phyloP scores from a whole-genome alignment of 805 yeast species.

The Lachancea nothofagi region DNA sequence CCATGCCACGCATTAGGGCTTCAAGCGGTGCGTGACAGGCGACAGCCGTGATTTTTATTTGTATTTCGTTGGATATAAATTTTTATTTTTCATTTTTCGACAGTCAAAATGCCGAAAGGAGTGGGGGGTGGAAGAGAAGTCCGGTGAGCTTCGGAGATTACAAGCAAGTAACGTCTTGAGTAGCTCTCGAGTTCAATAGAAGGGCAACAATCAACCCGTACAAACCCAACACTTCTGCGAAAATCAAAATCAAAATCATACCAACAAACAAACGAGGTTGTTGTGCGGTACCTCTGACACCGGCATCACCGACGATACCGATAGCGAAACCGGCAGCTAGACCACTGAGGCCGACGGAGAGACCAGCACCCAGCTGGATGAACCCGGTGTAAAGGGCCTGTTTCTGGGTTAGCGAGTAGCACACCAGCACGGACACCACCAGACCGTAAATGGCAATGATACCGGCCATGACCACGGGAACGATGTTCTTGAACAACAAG shows the following conservation, averaged over 20 bases:
- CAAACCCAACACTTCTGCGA: constrained; percentile 97
- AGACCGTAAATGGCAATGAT: constrained; percentile 97
- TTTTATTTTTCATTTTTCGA: too few relatives aligned
- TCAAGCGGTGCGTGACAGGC: not conserved
- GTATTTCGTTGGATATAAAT: not conserved
- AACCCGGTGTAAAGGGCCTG: constrained; percentile 96
- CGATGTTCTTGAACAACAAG: constrained; percentile 83
- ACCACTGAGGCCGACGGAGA: constrained; percentile 95
- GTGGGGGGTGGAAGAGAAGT: constrained; percentile 1
- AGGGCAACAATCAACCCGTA: constrained; percentile 98
- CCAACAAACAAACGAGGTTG: constrained; percentile 98
- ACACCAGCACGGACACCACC: constrained; percentile 91
- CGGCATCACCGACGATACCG: constrained; percentile 99
- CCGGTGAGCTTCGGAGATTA: not conserved
- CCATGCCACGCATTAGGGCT: not conserved
- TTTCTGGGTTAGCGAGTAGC: constrained; percentile 80
- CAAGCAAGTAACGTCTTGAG: constrained; percentile 75
- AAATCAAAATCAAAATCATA: constrained; percentile 96
- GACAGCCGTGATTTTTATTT: not conserved
- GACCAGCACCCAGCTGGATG: constrained; percentile 97
- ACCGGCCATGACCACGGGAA: constrained; percentile 99
- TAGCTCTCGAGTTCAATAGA: constrained; percentile 95
- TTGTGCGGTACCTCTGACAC: constrained; percentile 97
- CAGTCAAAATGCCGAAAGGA: too few relatives aligned
- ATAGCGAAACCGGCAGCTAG: constrained; percentile 98